Conservation (phyloP, 2,329 filamentous ascomycete species). For the Colletotrichum costaricense region DNA sequence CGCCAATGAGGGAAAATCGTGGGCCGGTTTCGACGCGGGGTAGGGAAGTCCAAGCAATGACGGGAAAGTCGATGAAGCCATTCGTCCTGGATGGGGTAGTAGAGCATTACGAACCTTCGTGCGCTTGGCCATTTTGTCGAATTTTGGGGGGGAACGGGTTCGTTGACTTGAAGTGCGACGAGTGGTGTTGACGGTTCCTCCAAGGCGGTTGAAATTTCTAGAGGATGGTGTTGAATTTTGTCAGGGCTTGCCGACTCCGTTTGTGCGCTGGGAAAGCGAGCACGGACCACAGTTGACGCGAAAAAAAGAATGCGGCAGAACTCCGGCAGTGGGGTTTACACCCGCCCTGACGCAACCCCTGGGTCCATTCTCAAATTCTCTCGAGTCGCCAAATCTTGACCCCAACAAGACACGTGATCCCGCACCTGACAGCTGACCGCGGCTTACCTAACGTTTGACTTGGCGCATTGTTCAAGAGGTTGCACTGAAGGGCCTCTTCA, state of each 20-base stretch:
- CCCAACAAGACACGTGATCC: not conserved
- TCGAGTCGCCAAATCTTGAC: not conserved
- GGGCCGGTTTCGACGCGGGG: slow-evolving; percentile 11
- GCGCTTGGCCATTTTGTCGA: slow-evolving; percentile 89
- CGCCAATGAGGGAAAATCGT: slow-evolving; percentile 9
- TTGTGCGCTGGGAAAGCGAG: slow-evolving; percentile 28
- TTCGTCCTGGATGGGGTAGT: not conserved
- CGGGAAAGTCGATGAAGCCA: slow-evolving; percentile 25
- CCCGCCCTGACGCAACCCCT: slow-evolving; percentile 13
- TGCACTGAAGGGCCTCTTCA: slow-evolving; percentile 9
- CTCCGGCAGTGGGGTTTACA: not conserved
- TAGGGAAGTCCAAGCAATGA: slow-evolving; percentile 9
- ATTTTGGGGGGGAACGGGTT: slow-evolving; percentile 41
- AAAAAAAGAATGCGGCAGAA: slow-evolving; percentile 35
- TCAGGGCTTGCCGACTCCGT: slow-evolving; percentile 40
- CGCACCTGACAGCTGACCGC: not conserved
- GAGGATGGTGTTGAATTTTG: slow-evolving; percentile 51
- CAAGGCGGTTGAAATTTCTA: slow-evolving; percentile 46
- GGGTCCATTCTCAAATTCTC: not conserved
- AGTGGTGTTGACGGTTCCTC: slow-evolving; percentile 40
- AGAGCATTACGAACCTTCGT: slow-evolving; percentile 63
- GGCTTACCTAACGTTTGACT: not conserved
- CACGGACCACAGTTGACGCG: slow-evolving; percentile 21
- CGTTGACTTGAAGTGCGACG: slow-evolving; percentile 37
- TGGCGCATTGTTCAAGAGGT: not conserved